Evolutionary conservation across 805 yeast genomes (phyloP).

Genomic region (Suhomyces vadensis): DNA sequence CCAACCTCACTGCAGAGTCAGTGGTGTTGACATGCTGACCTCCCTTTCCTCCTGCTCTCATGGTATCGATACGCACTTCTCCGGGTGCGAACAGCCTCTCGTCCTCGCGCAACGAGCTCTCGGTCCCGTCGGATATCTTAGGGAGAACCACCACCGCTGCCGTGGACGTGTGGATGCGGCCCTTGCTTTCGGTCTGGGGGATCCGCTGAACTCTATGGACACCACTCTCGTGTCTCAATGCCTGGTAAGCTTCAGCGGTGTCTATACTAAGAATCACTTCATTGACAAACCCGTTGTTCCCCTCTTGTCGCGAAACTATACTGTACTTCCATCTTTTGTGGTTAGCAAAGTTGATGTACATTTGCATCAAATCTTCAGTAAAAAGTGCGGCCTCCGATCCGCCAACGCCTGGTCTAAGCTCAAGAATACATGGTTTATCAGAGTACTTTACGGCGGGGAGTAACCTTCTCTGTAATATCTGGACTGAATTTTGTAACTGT

Average conservation of each 20-base stretch:
- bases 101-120: slow-evolving; percentile 44
- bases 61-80: slow-evolving; percentile 91
- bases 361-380: slow-evolving; percentile 71
- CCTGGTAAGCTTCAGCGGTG: slow-evolving; percentile 73
- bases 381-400: slow-evolving; percentile 92
- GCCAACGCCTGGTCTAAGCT: slow-evolving; percentile 93
- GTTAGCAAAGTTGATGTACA: slow-evolving; percentile 78
- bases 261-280: slow-evolving; percentile 72
- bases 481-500: slow-evolving; percentile 41
- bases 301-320: slow-evolving; percentile 55
- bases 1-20: slow-evolving; percentile 91
- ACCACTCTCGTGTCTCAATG: slow-evolving; percentile 83
- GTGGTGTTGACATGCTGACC: slow-evolving; percentile 98
- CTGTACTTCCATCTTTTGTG: slow-evolving; percentile 65
- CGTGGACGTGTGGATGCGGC: slow-evolving; percentile 93
- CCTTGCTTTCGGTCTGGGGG: slow-evolving; percentile 91
- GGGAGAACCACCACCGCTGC: slow-evolving; percentile 95
- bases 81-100: slow-evolving; percentile 80
- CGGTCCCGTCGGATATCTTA: slow-evolving; percentile 61
- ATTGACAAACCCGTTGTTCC: slow-evolving; percentile 66
- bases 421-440: slow-evolving; percentile 76
- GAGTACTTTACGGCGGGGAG: slow-evolving; percentile 77
- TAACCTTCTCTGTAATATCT: slow-evolving; percentile 54
- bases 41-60: slow-evolving; percentile 96
- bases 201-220: slow-evolving; percentile 95